Base-by-base conservation (phyloP, 2,329 filamentous ascomycete species). In the Venturia pyrina region DNA sequence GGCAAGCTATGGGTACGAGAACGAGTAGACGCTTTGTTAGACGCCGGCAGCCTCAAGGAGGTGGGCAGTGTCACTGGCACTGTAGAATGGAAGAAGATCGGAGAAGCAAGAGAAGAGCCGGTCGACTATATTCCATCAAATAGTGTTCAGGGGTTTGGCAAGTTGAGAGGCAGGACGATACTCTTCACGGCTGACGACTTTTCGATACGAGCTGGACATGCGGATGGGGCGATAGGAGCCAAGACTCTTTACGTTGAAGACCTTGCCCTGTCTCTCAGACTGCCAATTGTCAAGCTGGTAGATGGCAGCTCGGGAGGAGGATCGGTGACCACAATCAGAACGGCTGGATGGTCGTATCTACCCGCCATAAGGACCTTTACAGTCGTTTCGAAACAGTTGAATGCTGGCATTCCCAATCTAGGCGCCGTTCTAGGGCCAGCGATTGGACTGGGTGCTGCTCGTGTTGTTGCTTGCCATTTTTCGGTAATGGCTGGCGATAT, bases 1-100 rank as follows among this genome's bases (percentile, higher is more conserved):
- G 86, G 86, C 1, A 88, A 88, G 72, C 78, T 88, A 21, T 87
- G 85, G 85, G 85, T 87, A 0, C 80, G 85, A 28, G 85, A 88
- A 70, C 78, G 85, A 2, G 82, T 88, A 21, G 78, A 83, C 5
- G 76, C 81, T 41, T 76, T 88, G n/a, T 77, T 88, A 13, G 85
- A 88, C 66, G 69, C 75, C 1, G 81, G 78, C 2, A 82, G 78
- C 32, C 87, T 87, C 68, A 76, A 78, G 21, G 85, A 88, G 73
- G 80, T 88, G 7, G 86, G 86, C 0, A 85, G 82, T 56, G 78
- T 86, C 0, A 83, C 82, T 1, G 86, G 86, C 5, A 83, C 81
- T 0, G 84, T 86, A 11, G 78, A 75, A 59, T 88, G 86, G 85
- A 81, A 79, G 68, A 78, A 81, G 62, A 74, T 80, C 66, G 75